Evolutionary conservation across 164 flowering plant genomes (phyloP).

Genomic region (Annona squamosa): DNA sequence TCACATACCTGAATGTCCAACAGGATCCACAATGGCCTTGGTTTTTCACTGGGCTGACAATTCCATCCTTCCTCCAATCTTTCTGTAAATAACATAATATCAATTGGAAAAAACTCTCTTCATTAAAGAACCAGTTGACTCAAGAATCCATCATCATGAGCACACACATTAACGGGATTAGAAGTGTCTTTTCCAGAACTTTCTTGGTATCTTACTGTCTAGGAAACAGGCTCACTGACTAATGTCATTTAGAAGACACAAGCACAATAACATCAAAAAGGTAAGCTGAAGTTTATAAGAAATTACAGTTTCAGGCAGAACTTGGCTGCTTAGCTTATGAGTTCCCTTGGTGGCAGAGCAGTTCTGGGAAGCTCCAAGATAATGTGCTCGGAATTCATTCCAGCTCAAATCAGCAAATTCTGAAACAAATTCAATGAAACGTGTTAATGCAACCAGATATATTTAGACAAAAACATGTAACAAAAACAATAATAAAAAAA

Average conservation of each 20-base stretch:
- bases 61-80: conserved; percentile 88
- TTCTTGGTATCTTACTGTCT: too few species aligned
- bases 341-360: conserved; percentile 97
- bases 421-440: conserved; percentile 11
- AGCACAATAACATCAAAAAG: background rate
- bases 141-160: too few species aligned
- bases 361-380: conserved; percentile 88
- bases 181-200: too few species aligned
- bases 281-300: background rate
- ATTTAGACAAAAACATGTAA: background rate
- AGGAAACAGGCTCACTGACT: background rate
- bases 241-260: background rate
- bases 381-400: conserved; percentile 75
- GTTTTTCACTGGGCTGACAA: conserved; percentile 85
- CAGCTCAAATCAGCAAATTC: conserved; percentile 95
- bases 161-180: background rate
- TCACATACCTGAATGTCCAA: conserved; percentile 98
- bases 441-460: background rate
- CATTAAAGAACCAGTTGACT: background rate
- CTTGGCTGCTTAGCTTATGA: conserved; percentile 59
- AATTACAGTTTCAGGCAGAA: conserved; percentile 60
- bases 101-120: background rate
- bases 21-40: conserved; percentile 97
- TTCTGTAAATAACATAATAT: conserved; percentile 34
- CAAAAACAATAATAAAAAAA: too few species aligned